These are phyloP conservation scores for Escovopsis sp. DNA, from an alignment of 2,329 filamentous ascomycete species.

Conservation along the genomic window DNA sequence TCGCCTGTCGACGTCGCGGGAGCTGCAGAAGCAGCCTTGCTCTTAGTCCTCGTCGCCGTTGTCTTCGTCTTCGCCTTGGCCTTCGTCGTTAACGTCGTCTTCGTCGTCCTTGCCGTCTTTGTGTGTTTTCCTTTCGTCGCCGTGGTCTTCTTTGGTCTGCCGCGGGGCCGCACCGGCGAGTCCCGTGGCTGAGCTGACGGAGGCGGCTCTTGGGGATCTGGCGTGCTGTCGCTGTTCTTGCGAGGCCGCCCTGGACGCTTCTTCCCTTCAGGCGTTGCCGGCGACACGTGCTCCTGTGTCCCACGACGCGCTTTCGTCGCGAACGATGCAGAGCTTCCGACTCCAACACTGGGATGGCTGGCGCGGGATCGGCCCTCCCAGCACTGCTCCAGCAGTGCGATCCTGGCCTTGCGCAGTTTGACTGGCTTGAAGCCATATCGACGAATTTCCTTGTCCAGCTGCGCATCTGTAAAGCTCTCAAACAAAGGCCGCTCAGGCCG, in stretches of 20 bases:
- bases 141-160: constrained; percentile 25
- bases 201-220: constrained; percentile 17
- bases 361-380: constrained; percentile 43
- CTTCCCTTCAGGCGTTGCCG: not conserved
- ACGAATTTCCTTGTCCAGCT: constrained; percentile 45
- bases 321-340: not conserved
- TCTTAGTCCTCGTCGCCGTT: not conserved
- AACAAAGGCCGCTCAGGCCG: constrained; percentile 34
- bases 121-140: constrained; percentile 22
- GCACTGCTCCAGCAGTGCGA: constrained; percentile 52
- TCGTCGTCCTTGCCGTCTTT: constrained; percentile 15
- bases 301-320: too few species aligned
- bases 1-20: constrained; percentile 6
- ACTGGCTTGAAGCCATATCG: constrained; percentile 59
- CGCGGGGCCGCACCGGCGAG: constrained; percentile 22
- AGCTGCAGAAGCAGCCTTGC: constrained; percentile 5
- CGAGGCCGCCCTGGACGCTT: constrained; percentile 18
- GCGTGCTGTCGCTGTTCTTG: constrained; percentile 12
- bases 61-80: not conserved
- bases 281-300: not conserved
- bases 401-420: constrained; percentile 52
- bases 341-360: constrained; percentile 7
- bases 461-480: constrained; percentile 42
- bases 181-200: constrained; percentile 18
- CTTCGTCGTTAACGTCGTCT: constrained; percentile 3